Evolutionary conservation across 352 stramenopile species (phyloP).

Genomic region (Phytopythium delawarense): DNA sequence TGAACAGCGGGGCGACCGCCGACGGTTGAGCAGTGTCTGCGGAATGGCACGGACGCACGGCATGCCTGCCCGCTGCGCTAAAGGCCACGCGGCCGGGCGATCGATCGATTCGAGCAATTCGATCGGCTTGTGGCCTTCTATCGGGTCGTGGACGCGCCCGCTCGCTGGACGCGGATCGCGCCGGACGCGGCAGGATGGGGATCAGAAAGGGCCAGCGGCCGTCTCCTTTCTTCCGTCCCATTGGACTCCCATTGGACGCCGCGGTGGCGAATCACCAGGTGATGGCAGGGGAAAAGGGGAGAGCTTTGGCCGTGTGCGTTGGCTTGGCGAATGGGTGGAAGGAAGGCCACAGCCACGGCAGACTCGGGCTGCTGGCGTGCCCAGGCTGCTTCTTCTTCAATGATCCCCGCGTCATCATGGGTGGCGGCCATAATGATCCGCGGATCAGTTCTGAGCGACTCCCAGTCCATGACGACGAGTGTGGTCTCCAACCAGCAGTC

Average conservation of each 20-base stretch:
- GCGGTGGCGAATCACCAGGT: too few species aligned
- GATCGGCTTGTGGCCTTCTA: too few species aligned
- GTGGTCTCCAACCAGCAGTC: too few species aligned
- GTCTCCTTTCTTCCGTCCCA: background rate
- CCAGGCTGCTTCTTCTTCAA: background rate
- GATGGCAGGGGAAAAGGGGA: background rate
- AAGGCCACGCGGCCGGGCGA: background rate
- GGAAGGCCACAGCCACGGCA: background rate
- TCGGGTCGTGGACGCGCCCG: background rate
- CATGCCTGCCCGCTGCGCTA: too few species aligned
- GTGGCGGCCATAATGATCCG: background rate
- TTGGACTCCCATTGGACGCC: background rate
- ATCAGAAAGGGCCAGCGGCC: background rate
- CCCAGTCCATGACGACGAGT: too few species aligned
- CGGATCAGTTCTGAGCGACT: too few species aligned
- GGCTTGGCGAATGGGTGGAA: background rate
- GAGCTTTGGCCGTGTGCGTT: background rate
- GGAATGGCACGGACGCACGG: background rate
- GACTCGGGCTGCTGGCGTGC: background rate
- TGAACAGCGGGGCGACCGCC: background rate
- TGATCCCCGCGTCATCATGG: conserved; percentile 1
- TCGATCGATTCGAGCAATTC: too few species aligned
- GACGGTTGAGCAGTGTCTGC: background rate
- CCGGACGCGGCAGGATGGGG: background rate
- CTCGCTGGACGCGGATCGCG: background rate